Percentiles rank a stretch among this genome's conserved stretches.
Evolutionary conservation across 768 basidiomycete genomes (phyloP).

Genomic region (Neoboletus magnificus): DNA sequence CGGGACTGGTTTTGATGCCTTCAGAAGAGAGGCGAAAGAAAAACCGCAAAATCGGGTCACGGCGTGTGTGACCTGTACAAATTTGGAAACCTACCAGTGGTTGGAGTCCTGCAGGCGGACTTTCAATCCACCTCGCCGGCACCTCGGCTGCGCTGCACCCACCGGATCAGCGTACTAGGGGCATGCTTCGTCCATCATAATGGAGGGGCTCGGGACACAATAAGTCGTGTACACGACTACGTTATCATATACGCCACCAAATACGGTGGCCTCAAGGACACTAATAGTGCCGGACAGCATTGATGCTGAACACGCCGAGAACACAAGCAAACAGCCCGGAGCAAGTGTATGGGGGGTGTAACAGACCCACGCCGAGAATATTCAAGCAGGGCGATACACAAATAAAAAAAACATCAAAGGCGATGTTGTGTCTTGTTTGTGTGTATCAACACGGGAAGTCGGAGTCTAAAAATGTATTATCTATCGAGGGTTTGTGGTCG

Average conservation of each 20-base stretch:
- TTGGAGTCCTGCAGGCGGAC: slow-evolving; percentile 30
- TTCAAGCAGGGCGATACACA: no score
- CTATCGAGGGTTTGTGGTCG: slow-evolving; percentile 13
- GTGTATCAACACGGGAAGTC: slow-evolving; percentile 25
- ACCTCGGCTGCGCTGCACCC: slow-evolving; percentile 1
- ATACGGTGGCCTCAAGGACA: background rate
- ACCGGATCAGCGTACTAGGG: background rate
- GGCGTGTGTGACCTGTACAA: slow-evolving; percentile 5
- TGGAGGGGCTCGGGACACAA: background rate
- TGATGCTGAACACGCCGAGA: background rate
- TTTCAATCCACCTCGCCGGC: slow-evolving; percentile 8
- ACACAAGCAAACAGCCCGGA: background rate
- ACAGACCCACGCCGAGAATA: background rate
- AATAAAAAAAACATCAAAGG: background rate
- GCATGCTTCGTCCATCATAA: background rate
- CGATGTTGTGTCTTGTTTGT: slow-evolving; percentile 26
- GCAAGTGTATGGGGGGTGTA: background rate
- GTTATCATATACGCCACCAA: background rate
- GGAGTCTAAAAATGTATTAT: slow-evolving; percentile 34
- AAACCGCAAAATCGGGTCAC: slow-evolving; percentile 20
- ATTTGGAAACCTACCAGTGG: slow-evolving; percentile 13
- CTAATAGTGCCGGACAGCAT: background rate
- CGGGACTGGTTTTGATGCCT: slow-evolving; percentile 27
- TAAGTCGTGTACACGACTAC: background rate
- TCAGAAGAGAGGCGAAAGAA: slow-evolving; percentile 17